phyloP scores from a whole-genome alignment of 1,284 basidiomycete genomes.

The Exobasidium cylindrosporum region DNA sequence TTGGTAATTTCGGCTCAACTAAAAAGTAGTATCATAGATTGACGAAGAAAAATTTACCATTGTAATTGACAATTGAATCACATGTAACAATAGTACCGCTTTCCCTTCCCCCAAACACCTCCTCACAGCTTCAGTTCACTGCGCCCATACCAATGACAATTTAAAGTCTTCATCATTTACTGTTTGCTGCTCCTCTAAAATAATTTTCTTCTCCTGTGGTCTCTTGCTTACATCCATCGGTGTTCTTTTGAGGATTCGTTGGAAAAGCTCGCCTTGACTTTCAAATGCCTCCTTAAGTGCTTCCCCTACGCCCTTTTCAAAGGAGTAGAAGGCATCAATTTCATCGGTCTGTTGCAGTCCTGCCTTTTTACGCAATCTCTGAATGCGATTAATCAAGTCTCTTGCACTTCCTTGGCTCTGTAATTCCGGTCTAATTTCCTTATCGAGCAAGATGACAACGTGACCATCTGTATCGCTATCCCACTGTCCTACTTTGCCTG shows the following conservation, averaged over 20 bases:
- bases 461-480: constrained; percentile 10
- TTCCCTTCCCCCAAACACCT: too few relatives aligned
- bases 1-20: constrained; percentile 79
- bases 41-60: neutral
- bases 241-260: constrained; percentile 69
- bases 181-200: constrained; percentile 84
- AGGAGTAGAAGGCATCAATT: constrained; percentile 81
- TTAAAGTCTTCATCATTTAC: constrained; percentile 76
- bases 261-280: constrained; percentile 70
- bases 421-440: constrained; percentile 64
- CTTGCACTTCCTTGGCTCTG: constrained; percentile 83
- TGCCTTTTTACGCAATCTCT: constrained; percentile 92
- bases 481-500: constrained; percentile 58
- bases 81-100: neutral
- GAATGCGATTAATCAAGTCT: constrained; percentile 88
- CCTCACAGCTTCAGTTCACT: neutral
- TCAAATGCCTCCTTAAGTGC: constrained; percentile 68
- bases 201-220: constrained; percentile 59
- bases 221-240: constrained; percentile 50
- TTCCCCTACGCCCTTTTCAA: constrained; percentile 67
- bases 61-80: neutral
- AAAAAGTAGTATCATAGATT: constrained; percentile 61
- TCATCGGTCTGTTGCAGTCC: constrained; percentile 93
- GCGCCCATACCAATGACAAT: constrained; percentile 48
- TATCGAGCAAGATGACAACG: constrained; percentile 10